Percentiles rank a stretch among this genome's conserved stretches.
phyloP scores from a whole-genome alignment of 495 filamentous ascomycete species.

The Penicillium steckii region DNA sequence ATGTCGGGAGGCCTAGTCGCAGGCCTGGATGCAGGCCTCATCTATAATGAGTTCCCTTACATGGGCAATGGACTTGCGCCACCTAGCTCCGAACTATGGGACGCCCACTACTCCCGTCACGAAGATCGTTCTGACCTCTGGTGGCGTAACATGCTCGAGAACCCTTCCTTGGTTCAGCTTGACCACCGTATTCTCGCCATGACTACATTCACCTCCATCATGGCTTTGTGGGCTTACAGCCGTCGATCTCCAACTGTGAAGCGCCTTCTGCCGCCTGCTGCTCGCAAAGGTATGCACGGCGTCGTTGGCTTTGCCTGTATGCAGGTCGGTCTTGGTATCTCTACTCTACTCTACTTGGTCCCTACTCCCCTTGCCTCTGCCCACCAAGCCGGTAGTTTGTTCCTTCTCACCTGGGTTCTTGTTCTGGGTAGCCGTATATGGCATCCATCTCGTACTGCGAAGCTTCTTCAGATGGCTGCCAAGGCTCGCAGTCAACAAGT shows the following conservation, averaged over 20 bases:
- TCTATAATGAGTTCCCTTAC: constrained; percentile 96
- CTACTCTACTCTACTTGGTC: constrained; percentile 88
- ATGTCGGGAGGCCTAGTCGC: constrained; percentile 94
- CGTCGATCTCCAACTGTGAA: constrained; percentile 61
- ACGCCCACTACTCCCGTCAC: constrained; percentile 78
- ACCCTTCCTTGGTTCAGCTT: constrained; percentile 89
- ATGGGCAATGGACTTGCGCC: constrained; percentile 86
- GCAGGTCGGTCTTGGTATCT: constrained; percentile 84
- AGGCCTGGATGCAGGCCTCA: constrained; percentile 90
- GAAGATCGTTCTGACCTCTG: constrained; percentile 75
- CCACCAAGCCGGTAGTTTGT: constrained; percentile 89
- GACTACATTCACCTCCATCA: constrained; percentile 80
- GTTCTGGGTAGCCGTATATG: constrained; percentile 67
- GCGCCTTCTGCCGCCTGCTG: constrained; percentile 60
- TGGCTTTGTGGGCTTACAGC: constrained; percentile 74
- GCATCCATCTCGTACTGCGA: constrained; percentile 51
- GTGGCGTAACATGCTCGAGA: constrained; percentile 97
- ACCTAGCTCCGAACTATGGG: constrained; percentile 77
- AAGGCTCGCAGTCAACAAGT: constrained; percentile 36
- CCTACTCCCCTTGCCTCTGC: constrained; percentile 83
- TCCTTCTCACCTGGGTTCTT: constrained; percentile 76
- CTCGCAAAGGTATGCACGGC: constrained; percentile 70
- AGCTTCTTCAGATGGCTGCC: constrained; percentile 44
- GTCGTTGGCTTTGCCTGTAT: constrained; percentile 78
- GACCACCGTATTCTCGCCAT: constrained; percentile 92